Evolutionary conservation across 129 eudicot genomes (phyloP).

Genomic region (Escallonia herrerae): DNA sequence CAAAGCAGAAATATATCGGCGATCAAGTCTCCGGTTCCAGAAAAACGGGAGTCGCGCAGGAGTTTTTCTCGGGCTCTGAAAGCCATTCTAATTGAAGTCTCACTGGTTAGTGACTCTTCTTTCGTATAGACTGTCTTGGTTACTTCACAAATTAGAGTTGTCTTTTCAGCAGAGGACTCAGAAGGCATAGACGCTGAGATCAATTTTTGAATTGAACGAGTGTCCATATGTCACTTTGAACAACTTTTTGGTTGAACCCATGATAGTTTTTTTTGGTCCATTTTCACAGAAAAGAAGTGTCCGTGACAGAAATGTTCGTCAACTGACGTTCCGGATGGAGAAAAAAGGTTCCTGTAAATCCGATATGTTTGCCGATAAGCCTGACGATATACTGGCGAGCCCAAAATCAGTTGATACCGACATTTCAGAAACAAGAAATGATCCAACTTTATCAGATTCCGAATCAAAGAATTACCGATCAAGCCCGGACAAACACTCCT

Average conservation of each 20-base stretch:
- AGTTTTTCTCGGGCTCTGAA: constrained; percentile 4
- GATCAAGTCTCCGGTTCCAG: constrained; percentile 15
- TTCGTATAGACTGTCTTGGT: background rate
- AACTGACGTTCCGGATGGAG: background rate
- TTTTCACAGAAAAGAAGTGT: background rate
- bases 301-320: background rate
- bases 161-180: too few species aligned
- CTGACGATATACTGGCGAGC: background rate
- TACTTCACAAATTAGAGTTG: too few species aligned
- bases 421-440: background rate
- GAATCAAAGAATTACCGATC: background rate
- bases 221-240: too few species aligned
- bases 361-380: too few species aligned
- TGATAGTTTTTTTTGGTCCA: too few species aligned
- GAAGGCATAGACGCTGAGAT: too few species aligned
- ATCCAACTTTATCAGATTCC: constrained; percentile 5
- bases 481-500: background rate
- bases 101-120: constrained; percentile 7
- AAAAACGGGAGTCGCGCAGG: constrained; percentile 5
- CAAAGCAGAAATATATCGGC: background rate
- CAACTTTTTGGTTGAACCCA: background rate
- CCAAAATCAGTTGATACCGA: constrained; percentile 1
- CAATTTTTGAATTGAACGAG: too few species aligned
- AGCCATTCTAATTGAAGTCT: constrained; percentile 7
- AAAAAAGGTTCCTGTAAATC: constrained; percentile 3